Conservation (phyloP, 2,329 filamentous ascomycete genomes). For the Neurospora sp. region DNA sequence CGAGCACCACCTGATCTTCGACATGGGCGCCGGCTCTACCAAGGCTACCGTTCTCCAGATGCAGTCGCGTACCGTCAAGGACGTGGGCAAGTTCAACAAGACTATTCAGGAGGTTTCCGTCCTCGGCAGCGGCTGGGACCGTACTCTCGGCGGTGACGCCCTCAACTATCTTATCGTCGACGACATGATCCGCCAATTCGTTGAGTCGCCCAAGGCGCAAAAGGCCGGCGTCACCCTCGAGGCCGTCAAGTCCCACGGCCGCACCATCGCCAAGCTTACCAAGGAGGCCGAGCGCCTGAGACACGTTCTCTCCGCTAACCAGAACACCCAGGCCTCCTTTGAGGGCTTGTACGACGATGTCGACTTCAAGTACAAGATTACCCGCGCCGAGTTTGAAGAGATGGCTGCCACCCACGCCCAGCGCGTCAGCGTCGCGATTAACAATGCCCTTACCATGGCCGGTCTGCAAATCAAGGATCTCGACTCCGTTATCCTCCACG, state of each 20-base stretch:
- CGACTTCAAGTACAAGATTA: constrained; percentile 87
- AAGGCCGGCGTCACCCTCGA: constrained; percentile 52
- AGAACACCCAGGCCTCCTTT: constrained; percentile 68
- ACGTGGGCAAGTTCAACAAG: constrained; percentile 89
- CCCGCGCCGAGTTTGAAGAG: constrained; percentile 70
- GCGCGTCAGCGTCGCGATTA: constrained; percentile 60
- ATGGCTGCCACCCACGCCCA: constrained; percentile 59
- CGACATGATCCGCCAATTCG: constrained; percentile 75
- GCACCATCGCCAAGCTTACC: constrained; percentile 79
- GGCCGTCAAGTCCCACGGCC: constrained; percentile 64
- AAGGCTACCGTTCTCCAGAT: constrained; percentile 86
- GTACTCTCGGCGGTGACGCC: constrained; percentile 77
- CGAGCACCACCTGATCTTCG: constrained; percentile 87
- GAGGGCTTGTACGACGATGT: constrained; percentile 87
- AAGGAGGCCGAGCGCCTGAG: constrained; percentile 84
- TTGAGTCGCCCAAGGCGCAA: constrained; percentile 59
- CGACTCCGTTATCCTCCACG: constrained; percentile 86
- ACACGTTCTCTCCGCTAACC: constrained; percentile 89
- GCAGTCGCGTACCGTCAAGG: constrained; percentile 82
- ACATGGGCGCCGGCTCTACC: constrained; percentile 94
- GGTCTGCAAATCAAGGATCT: constrained; percentile 66
- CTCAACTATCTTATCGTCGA: constrained; percentile 83
- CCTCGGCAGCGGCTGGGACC: constrained; percentile 79
- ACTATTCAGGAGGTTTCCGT: constrained; percentile 93
- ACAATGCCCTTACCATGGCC: constrained; percentile 64